Evolutionary conservation across 441 rosid species (phyloP), one percentile per base, ranked within the genome.

Genomic region (Populus tomentosa): DNA sequence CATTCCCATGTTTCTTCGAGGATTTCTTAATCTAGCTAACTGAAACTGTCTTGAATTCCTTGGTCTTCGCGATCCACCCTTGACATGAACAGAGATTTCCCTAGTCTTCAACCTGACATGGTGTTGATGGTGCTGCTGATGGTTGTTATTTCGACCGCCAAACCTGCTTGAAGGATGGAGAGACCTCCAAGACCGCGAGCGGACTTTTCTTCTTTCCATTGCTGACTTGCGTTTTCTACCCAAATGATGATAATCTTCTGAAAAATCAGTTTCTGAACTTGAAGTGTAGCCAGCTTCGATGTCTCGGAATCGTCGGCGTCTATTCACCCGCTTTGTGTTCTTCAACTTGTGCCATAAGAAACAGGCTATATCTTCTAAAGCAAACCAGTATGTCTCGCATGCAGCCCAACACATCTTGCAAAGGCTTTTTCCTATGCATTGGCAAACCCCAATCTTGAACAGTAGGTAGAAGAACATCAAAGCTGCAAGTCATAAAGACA

Each of bases 391-490:
- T 1, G 87, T 77, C 26, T 85, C 86, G 28, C 93, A 94, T 9
- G 84, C 90, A 18, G 87, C 87, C 87, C 90, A 94, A 21, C 89
- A 87, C 88, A 91, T 88, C 75, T 88, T 90, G 71, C 96, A 90
- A 8, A 94, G 85, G 89, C 92, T 87, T 84, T 82, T 88, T 33
- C 77, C 83, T 16, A 90, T 75, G 86, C 97, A 94, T 64, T 92
- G 94, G 86, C 88, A 91, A 23, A 94, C 86, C n/a, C 96, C 98
- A 74, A 94, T 38, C 84, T 89, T 86, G 91, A 89, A 87, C 74
- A 89, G 70, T 23, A 89, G 85, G 74, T 89, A 91, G 81, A 89
- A 78, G 88, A 94, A 91, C 81, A 92, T 69, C 78, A 92, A 80
- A 81, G 84, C 97, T 92, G 92, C 77, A 14, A 56, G 73, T 7